Evolutionary conservation across 805 yeast genomes (phyloP).

Genomic region (Candida insectalens): DNA sequence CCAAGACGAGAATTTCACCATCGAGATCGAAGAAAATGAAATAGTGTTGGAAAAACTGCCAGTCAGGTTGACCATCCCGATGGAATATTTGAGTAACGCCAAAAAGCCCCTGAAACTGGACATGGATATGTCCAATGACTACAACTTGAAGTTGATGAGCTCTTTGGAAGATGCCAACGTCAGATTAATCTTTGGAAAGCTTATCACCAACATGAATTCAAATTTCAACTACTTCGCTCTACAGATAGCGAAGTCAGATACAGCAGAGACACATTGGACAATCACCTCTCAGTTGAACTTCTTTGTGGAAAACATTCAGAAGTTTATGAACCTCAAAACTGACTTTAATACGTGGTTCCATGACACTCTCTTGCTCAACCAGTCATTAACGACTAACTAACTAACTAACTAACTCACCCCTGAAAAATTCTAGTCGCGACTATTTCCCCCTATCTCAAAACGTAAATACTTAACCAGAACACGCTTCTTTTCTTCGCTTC

Average conservation of each 20-base stretch:
- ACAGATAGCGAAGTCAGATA: constrained; percentile 9
- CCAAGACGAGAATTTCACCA: constrained; percentile 17
- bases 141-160: constrained; percentile 17
- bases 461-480: no score
- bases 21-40: constrained; percentile 22
- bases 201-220: constrained; percentile 19
- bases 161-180: constrained; percentile 20
- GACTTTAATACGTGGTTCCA: constrained; percentile 22
- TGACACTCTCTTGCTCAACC: no score
- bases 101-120: constrained; percentile 21
- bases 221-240: constrained; percentile 19
- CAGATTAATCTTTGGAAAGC: constrained; percentile 22
- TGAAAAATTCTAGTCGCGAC: no score
- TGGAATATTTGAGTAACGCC: constrained; percentile 20
- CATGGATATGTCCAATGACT: constrained; percentile 22
- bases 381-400: no score
- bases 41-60: constrained; percentile 18
- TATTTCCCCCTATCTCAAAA: no score
- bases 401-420: no score
- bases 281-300: constrained; percentile 24
- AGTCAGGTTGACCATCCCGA: constrained; percentile 22
- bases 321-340: constrained; percentile 18
- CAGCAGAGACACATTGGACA: constrained; percentile 9
- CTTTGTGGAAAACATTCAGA: constrained; percentile 23
- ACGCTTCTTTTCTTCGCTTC: background rate